Percentiles rank a stretch among this genome's conserved stretches.
Evolutionary conservation across 2,329 filamentous ascomycete genomes (phyloP).

Genomic region (Monilinia vaccinii-corymbosi): DNA sequence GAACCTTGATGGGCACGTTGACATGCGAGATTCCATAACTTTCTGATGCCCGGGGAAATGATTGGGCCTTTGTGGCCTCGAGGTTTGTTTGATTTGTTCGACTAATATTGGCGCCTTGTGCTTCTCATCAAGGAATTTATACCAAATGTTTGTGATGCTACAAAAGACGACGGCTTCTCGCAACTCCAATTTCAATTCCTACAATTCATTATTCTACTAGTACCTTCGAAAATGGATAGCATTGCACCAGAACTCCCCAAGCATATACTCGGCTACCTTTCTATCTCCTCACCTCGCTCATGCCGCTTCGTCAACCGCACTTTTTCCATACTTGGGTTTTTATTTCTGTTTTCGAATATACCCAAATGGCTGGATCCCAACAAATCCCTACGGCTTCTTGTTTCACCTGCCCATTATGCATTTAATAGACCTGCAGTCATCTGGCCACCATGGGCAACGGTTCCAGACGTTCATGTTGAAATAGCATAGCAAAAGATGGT

Average conservation of each 20-base stretch:
- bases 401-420: background rate
- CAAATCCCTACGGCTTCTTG: background rate
- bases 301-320: conserved; percentile 14
- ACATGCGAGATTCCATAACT: background rate
- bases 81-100: background rate
- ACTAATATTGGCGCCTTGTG: background rate
- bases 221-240: conserved; percentile 9
- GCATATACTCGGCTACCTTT: conserved; percentile 15
- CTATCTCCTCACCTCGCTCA: conserved; percentile 11
- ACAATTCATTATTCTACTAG: background rate
- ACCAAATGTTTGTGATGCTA: background rate
- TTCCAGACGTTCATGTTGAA: conserved; percentile 10
- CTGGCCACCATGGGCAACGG: conserved; percentile 11
- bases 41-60: background rate
- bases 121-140: background rate
- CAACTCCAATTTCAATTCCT: background rate
- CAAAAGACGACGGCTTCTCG: background rate
- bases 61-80: background rate
- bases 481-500: conserved; percentile 14
- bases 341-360: conserved; percentile 17
- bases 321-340: conserved; percentile 12
- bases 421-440: background rate
- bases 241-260: conserved; percentile 17
- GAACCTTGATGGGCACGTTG: background rate
- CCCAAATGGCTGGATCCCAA: conserved; percentile 14